Conservation (phyloP, 768 basidiomycete genomes). For the Neoboletus brunneissimus region DNA sequence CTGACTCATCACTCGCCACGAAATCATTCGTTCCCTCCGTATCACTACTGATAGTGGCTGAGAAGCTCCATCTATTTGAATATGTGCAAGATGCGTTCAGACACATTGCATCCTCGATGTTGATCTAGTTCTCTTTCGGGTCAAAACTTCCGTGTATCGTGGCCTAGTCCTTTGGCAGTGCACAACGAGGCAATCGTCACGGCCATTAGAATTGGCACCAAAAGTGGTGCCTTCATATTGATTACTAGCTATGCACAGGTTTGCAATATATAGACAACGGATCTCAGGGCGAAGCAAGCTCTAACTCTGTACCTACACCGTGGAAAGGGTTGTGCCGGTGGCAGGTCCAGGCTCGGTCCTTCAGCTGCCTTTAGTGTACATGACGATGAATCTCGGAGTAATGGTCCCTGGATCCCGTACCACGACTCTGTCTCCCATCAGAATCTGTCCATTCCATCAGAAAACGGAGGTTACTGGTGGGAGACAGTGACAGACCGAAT, state of each 20-base stretch:
- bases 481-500: slow-evolving; percentile 23
- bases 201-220: slow-evolving; percentile 2
- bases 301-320: slow-evolving; percentile 23
- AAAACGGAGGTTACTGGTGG: slow-evolving; percentile 19
- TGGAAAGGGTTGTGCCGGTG: slow-evolving; percentile 13
- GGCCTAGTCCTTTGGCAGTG: slow-evolving; percentile 19
- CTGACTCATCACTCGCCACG: not conserved
- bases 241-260: slow-evolving; percentile 19
- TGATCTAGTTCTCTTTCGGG: slow-evolving; percentile 13
- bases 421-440: slow-evolving; percentile 51
- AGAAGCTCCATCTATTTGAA: slow-evolving; percentile 30
- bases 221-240: slow-evolving; percentile 24
- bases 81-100: slow-evolving; percentile 15
- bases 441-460: slow-evolving; percentile 37
- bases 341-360: slow-evolving; percentile 14
- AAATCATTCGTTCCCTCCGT: slow-evolving; percentile 13
- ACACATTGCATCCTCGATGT: slow-evolving; percentile 30
- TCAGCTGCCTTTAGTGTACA: slow-evolving; percentile 47
- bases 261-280: slow-evolving; percentile 21
- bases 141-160: slow-evolving; percentile 16
- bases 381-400: slow-evolving; percentile 54
- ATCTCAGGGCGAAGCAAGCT: slow-evolving; percentile 20
- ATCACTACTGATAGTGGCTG: slow-evolving; percentile 18
- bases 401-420: slow-evolving; percentile 54
- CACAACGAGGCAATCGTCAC: slow-evolving; percentile 24